Evolutionary conservation across 495 filamentous ascomycete genomes (phyloP).

Genomic region (Rhypophila decipiens): DNA sequence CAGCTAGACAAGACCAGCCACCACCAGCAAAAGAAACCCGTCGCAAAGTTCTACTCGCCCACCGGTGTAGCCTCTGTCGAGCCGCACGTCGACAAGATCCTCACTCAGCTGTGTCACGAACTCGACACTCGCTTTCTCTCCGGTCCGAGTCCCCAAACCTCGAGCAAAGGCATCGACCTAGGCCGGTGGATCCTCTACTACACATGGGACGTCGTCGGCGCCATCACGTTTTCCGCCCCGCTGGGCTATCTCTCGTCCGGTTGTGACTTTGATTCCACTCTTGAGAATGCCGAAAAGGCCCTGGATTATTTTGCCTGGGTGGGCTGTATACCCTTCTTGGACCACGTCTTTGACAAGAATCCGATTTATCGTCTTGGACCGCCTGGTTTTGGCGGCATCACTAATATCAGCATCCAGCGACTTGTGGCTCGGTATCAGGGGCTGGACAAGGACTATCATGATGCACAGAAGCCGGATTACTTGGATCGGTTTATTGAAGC

Average conservation of each 20-base stretch:
- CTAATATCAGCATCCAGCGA: slow-evolving; percentile 1
- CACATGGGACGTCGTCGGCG: slow-evolving; percentile 29
- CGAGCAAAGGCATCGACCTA: slow-evolving; percentile 10
- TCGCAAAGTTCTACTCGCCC: slow-evolving; percentile 30
- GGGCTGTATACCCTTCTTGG: slow-evolving; percentile 11
- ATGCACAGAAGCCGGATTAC: slow-evolving; percentile 15
- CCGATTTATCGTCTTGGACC: slow-evolving; percentile 14
- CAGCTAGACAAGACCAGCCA: slow-evolving; percentile 21
- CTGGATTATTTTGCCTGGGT: slow-evolving; percentile 19
- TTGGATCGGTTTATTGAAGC: slow-evolving; percentile 24
- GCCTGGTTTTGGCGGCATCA: slow-evolving; percentile 12
- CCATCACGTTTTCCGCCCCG: slow-evolving; percentile 27
- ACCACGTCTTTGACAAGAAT: slow-evolving; percentile 22
- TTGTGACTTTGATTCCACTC: slow-evolving; percentile 14
- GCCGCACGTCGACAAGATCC: slow-evolving; percentile 23
- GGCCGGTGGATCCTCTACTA: slow-evolving; percentile 18
- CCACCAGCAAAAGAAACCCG: slow-evolving; percentile 24
- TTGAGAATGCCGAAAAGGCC: slow-evolving; percentile 8
- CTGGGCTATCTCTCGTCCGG: slow-evolving; percentile 33
- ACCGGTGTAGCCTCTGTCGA: slow-evolving; percentile 24
- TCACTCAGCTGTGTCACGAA: slow-evolving; percentile 10
- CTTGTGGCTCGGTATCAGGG: slow-evolving; percentile 11
- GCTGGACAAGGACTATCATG: slow-evolving; percentile 8
- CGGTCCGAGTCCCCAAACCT: not conserved
- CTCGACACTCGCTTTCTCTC: slow-evolving; percentile 12